A percentile compares a stretch with the other conserved stretches of the same genome.
These are phyloP conservation scores for Nicotiana obtusifolia DNA, from an alignment of 257 asterid species.

Conservation along the genomic window DNA sequence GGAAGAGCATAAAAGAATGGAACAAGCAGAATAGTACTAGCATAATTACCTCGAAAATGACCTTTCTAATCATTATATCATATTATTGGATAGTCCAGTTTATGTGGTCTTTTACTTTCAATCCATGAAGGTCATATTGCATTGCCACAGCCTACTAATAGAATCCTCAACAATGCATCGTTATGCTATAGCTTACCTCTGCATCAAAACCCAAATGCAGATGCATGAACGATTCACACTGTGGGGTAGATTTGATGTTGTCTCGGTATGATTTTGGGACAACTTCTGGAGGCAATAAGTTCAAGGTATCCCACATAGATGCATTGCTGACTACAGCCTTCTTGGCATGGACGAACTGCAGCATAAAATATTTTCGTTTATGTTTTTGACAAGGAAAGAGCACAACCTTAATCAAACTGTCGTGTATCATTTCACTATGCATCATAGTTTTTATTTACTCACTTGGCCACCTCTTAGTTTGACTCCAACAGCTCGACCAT, in stretches of 20 bases:
- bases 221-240: conserved; percentile 97
- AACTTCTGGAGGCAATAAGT: conserved; percentile 60
- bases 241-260: conserved; percentile 58
- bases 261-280: conserved; percentile 62
- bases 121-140: neutral
- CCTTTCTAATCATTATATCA: neutral
- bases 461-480: conserved; percentile 87
- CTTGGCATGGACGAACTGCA: conserved; percentile 78
- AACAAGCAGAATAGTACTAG: neutral
- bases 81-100: neutral
- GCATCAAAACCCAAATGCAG: conserved; percentile 91
- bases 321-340: conserved; percentile 95
- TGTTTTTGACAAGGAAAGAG: neutral
- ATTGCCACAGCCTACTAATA: neutral
- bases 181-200: conserved; percentile 38
- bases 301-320: conserved; percentile 94
- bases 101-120: neutral
- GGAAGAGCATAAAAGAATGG: neutral
- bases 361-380: neutral
- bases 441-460: conserved; percentile 22
- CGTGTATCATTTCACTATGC: conserved; percentile 7
- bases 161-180: neutral
- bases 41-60: neutral
- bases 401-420: neutral
- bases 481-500: conserved; percentile 87